Evolutionary conservation across 108 stramenopile genomes (phyloP), one percentile per base, ranked within the genome.

Genomic region (Epipyxis sp.): DNA sequence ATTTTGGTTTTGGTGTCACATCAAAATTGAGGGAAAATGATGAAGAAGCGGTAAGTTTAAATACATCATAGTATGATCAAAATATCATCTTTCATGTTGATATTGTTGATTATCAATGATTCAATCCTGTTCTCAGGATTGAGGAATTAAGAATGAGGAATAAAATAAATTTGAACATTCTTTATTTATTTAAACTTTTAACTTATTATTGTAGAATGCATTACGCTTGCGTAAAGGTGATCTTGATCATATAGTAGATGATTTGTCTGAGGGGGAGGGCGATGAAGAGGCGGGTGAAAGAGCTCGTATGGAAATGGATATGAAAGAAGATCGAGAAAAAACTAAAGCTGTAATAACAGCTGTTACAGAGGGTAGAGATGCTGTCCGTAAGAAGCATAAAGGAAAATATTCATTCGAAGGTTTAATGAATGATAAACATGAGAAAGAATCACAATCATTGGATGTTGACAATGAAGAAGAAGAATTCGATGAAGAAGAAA

Each of bases 231-330:
- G 35, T 13, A 57, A 46, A 30, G 50, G 71, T 32, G 71, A 74
- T 42, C 71, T 74, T 37, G 71, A 74, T 34, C 44, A 74, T 42
- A 74, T 74, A 10, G 71, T 74, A 13, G 71, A 74, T 32, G 71
- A 74, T 32, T 13, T 74, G 3, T 74, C 71, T 27, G 6, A 6
- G 41, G 71, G 34, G 6, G 71, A 74, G 43, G n/a, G n/a, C n/a
- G 71, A 42, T 6, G 71, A 74, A 29, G 71, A 74, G 13, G 25
- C 44, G 32, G 13, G 3, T 42, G 50, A 74, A 30, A 16, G 34
- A 39, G 50, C 44, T 42, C 6, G 27, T 6, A 29, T 39, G 71
- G 25, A 57, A 42, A 74, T 57, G 71, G 50, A 57, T 37, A 37
- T 74, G 61, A 13, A 3, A 29, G 10, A 74, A 32, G 71, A 74